phyloP scores from a whole-genome alignment of 2,329 filamentous ascomycete genomes.

The Neopestalotiopsis clavispora region DNA sequence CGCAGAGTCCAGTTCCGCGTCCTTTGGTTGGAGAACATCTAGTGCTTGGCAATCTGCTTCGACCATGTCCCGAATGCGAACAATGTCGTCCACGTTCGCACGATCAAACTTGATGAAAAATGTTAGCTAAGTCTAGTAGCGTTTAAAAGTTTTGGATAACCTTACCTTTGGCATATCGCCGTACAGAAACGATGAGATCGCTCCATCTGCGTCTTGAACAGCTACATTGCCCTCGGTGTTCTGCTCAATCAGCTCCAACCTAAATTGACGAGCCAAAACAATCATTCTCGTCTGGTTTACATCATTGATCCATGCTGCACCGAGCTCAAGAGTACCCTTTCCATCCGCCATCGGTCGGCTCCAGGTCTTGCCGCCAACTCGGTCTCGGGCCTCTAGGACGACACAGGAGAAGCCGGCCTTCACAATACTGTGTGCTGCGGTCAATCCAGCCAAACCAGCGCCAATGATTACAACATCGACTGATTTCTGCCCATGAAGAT shows the following conservation, averaged over 20 bases:
- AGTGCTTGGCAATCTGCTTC: slow-evolving; percentile 35
- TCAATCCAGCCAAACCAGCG: slow-evolving; percentile 46
- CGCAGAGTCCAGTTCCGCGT: slow-evolving; percentile 28
- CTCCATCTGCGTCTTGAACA: slow-evolving; percentile 23
- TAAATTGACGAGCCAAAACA: slow-evolving; percentile 44
- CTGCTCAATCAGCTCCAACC: slow-evolving; percentile 51
- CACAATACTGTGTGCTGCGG: slow-evolving; percentile 40
- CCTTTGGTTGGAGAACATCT: slow-evolving; percentile 26
- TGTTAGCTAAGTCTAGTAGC: neutral
- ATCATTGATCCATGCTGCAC: slow-evolving; percentile 66
- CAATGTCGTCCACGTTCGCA: slow-evolving; percentile 9
- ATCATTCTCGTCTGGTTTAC: slow-evolving; percentile 53
- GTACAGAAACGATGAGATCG: slow-evolving; percentile 24
- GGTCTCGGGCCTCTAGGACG: slow-evolving; percentile 54
- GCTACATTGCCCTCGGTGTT: slow-evolving; percentile 49
- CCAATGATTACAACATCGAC: slow-evolving; percentile 47
- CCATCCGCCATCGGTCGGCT: slow-evolving; percentile 37
- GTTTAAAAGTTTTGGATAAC: neutral
- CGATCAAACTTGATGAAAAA: slow-evolving; percentile 17
- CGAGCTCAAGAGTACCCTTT: slow-evolving; percentile 51
- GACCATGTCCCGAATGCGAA: slow-evolving; percentile 28
- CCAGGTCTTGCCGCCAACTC: slow-evolving; percentile 58
- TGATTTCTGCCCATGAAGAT: neutral
- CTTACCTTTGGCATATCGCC: slow-evolving; percentile 25
- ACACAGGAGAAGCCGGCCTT: slow-evolving; percentile 42